Evolutionary conservation across 495 filamentous ascomycete genomes (phyloP).

Genomic region (Aspergillus carlsbadensis): DNA sequence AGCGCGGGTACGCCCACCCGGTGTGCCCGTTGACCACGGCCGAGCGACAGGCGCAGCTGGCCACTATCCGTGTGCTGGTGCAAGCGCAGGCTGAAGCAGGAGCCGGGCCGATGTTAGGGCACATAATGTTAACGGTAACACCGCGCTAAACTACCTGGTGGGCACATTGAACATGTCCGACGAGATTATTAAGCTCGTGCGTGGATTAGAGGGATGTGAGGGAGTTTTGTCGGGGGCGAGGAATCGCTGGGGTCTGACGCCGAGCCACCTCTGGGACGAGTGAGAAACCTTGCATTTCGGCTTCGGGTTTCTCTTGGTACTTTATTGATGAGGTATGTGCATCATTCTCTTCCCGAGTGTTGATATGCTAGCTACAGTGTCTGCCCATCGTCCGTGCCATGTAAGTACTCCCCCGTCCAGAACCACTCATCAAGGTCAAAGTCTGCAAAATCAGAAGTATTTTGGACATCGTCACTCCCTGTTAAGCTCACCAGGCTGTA

Average conservation of each 20-base stretch:
- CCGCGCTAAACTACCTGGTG: constrained; percentile 16
- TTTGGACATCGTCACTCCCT: too few species aligned
- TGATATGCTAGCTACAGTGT: too few species aligned
- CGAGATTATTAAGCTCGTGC: constrained; percentile 6
- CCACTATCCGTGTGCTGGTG: constrained; percentile 12
- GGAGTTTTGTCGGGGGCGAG: neutral
- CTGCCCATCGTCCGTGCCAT: too few species aligned
- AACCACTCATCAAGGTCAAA: too few species aligned
- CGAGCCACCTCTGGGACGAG: constrained; percentile 14
- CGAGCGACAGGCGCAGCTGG: constrained; percentile 5
- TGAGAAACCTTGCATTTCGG: too few species aligned
- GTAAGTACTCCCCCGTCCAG: too few species aligned
- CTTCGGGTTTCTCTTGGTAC: too few species aligned
- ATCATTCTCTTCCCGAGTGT: too few species aligned
- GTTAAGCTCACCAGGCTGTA: too few species aligned
- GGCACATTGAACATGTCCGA: constrained; percentile 8
- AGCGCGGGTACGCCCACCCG: neutral
- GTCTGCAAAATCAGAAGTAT: too few species aligned
- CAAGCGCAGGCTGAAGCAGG: neutral
- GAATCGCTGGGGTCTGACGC: constrained; percentile 7
- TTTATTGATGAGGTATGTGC: too few species aligned
- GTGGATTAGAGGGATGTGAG: constrained; percentile 13
- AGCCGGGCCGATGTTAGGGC: constrained; percentile 6
- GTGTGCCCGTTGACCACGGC: constrained; percentile 5
- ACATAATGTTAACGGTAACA: constrained; percentile 17